Conservation (phyloP, 768 basidiomycete species). For the Suillus placidus region DNA sequence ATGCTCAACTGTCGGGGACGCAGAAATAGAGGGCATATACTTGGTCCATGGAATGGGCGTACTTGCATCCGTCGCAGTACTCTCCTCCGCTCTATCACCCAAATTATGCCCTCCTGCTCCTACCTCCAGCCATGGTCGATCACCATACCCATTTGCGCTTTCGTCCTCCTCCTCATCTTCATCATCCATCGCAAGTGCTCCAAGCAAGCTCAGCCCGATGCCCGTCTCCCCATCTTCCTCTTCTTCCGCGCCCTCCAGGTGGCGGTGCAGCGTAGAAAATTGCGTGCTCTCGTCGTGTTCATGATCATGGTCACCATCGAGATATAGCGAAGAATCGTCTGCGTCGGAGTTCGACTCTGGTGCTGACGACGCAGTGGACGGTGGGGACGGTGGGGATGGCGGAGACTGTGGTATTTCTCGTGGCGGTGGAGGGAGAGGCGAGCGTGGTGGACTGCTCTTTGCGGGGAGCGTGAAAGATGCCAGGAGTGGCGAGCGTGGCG, state of each 20-base stretch:
- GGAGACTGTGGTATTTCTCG: conserved; percentile 11
- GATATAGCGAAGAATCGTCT: conserved; percentile 5
- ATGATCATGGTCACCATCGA: conserved; percentile 4
- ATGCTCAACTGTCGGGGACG: conserved; percentile 9
- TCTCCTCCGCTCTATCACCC: conserved; percentile 13
- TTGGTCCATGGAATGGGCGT: conserved; percentile 31
- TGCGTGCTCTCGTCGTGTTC: conserved; percentile 24
- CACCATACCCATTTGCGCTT: conserved; percentile 20
- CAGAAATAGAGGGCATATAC: conserved; percentile 31
- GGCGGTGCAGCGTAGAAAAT: conserved; percentile 26
- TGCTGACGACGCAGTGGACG: conserved; percentile 3
- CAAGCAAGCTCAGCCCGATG: conserved; percentile 70
- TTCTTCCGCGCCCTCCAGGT: conserved; percentile 23
- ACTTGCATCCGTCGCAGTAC: conserved; percentile 5
- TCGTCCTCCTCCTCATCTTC: conserved; percentile 28
- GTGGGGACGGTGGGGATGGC: conserved; percentile 12
- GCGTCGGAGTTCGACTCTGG: conserved; percentile 2
- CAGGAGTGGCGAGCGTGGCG: conserved; percentile 27
- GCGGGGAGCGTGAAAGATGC: conserved; percentile 8
- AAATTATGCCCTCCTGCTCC: conserved; percentile 3
- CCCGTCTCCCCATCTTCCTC: conserved; percentile 64
- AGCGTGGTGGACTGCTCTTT: conserved; percentile 6
- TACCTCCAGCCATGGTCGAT: not conserved
- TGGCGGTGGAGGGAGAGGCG: conserved; percentile 15
- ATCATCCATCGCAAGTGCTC: conserved; percentile 44